Evolutionary conservation across 352 stramenopile species (phyloP), one percentile per base, ranked within the genome.

Genomic region (Globisporangium recalcitrans): DNA sequence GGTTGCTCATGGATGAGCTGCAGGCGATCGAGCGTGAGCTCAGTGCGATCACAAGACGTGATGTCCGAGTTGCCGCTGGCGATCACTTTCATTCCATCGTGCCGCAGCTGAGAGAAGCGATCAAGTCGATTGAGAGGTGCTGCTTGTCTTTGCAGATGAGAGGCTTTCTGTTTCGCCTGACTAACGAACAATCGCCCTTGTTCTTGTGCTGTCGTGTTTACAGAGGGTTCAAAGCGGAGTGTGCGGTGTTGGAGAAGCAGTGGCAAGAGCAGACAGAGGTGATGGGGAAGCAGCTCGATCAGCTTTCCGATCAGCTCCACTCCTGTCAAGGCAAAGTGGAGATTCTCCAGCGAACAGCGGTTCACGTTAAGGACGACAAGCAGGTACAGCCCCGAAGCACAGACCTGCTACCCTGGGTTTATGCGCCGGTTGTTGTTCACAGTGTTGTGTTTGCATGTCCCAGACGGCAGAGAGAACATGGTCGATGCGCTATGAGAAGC

Each of bases 251-350:
- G 44, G 60, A 80, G 38, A 67, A 64, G 6, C 67, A 71, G 13
- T 87, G 71, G 75, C 74, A 85, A 46, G 68, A 88, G 24, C 70
- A 89, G 58, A 36, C 55, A 3, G 73, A 68, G 1, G 3, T 55
- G n/a, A 64, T 82, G 70, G 64, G 46, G 14, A 68, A 52, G 0
- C 71, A 83, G 22, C 60, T 91, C 19, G 77, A 88, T 14, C 69
- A 65, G 3, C 31, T 88, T 9, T 71, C 67, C 13, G 71, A 71
- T 10, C 69, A 78, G 32, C 60, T 91, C 16, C 70, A 73, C 16
- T 34, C 70, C 3, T 86, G 79, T 31, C 69, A 91, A 61, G 52
- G 60, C 21, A 82, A 85, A 44, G 53, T 91, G 9, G 71, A 85
- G 47, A 67, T 65, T 2, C 44, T 87, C 14, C 67, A 89, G 63